Evolutionary conservation across 306 rosid genomes (phyloP).

Genomic region (Acacia crassicarpa): DNA sequence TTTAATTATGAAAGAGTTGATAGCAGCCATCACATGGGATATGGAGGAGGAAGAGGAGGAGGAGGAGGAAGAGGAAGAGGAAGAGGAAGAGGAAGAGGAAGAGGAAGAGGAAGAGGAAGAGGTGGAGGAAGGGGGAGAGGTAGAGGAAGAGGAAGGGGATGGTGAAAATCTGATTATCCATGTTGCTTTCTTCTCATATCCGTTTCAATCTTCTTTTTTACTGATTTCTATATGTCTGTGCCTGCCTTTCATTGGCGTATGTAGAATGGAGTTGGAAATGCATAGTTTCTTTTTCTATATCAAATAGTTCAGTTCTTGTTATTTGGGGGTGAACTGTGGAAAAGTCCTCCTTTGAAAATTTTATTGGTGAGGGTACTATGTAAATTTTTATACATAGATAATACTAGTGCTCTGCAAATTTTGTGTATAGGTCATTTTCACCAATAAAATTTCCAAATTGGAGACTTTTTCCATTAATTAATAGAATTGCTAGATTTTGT

Average conservation of each 20-base stretch:
- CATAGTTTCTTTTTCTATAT: too few species aligned
- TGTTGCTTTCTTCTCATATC: not conserved
- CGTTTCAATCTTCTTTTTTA: not conserved
- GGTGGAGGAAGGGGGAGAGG: conserved; percentile 50
- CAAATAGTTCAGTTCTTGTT: too few species aligned
- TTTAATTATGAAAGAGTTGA: conserved; percentile 61
- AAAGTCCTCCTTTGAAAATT: too few species aligned
- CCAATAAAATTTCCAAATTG: too few species aligned
- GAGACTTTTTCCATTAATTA: too few species aligned
- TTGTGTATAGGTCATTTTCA: too few species aligned
- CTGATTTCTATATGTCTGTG: not conserved
- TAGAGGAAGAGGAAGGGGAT: conserved; percentile 34
- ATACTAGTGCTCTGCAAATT: too few species aligned
- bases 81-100: conserved; percentile 47
- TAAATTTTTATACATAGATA: too few species aligned
- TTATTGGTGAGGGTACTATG: too few species aligned
- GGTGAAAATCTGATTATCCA: conserved; percentile 33
- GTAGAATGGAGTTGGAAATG: not conserved
- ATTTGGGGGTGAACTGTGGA: too few species aligned
- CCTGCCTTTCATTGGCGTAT: not conserved
- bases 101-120: conserved; percentile 29
- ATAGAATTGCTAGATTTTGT: not conserved
- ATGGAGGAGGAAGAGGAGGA: conserved; percentile 55
- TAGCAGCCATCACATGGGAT: conserved; percentile 37
- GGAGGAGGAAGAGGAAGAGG: conserved; percentile 30